phyloP scores from a whole-genome alignment of 805 yeast species.

The Candida fluviatilis region DNA sequence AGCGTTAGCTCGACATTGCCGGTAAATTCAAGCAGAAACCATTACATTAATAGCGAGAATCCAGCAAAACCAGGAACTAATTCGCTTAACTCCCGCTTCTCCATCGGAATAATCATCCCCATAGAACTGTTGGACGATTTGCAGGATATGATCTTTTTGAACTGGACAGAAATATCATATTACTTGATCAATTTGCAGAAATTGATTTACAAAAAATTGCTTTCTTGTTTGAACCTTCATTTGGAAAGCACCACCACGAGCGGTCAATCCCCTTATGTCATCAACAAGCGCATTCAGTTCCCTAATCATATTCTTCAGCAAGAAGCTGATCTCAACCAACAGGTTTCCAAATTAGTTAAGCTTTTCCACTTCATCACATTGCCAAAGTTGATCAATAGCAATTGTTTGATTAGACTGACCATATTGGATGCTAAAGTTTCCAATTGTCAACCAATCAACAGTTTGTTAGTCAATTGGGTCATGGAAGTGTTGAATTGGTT shows the following conservation, averaged over 20 bases:
- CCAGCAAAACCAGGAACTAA: constrained; percentile 8
- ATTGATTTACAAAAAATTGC: constrained; percentile 34
- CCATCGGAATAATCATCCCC: constrained; percentile 48
- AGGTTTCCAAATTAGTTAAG: constrained; percentile 33
- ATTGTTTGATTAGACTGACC: constrained; percentile 32
- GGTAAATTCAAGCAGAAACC: constrained; percentile 15
- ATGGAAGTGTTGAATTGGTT: constrained; percentile 51
- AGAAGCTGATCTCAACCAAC: constrained; percentile 40
- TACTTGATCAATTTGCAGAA: constrained; percentile 37
- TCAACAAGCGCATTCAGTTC: constrained; percentile 34
- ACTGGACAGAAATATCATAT: constrained; percentile 46
- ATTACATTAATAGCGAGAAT: background rate
- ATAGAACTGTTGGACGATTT: constrained; percentile 27
- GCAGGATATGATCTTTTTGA: constrained; percentile 41
- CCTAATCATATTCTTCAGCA: constrained; percentile 36
- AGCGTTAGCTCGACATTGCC: constrained; percentile 39
- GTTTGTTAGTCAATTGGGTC: constrained; percentile 47
- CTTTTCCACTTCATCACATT: constrained; percentile 39
- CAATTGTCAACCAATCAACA: constrained; percentile 17
- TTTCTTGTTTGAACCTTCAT: constrained; percentile 16
- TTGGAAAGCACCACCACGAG: too few relatives aligned
- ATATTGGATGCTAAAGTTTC: constrained; percentile 4
- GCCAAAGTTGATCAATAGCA: constrained; percentile 42
- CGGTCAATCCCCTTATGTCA: constrained; percentile 18
- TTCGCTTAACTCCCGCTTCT: constrained; percentile 34